phyloP scores from a whole-genome alignment of 306 rosid species.

The Sesbania bispinosa region DNA sequence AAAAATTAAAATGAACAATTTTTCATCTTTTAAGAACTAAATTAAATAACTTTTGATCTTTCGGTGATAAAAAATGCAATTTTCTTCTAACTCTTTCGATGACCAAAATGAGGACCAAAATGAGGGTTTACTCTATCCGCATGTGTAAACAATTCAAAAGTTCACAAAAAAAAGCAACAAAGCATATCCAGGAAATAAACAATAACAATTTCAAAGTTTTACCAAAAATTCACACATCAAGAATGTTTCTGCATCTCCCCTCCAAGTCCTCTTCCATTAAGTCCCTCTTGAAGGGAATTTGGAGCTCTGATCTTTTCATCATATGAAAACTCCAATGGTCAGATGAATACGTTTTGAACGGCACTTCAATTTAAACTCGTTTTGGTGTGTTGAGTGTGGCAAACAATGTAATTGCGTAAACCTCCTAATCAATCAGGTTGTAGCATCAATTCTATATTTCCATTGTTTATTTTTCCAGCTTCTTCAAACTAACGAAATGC shows the following conservation, averaged over 20 bases:
- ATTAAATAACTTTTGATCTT: too few relatives aligned
- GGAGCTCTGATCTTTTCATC: too few relatives aligned
- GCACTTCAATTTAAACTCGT: neutral
- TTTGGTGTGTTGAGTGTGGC: neutral
- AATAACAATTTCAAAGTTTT: neutral
- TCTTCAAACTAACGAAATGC: conserved; percentile 51
- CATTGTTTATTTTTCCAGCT: conserved; percentile 23
- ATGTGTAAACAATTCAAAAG: neutral
- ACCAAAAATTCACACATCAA: conserved; percentile 19
- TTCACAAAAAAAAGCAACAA: conserved; percentile 5
- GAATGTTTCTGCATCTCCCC: neutral
- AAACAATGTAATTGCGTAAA: neutral
- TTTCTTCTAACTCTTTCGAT: too few relatives aligned
- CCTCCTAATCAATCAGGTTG: neutral
- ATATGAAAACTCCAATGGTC: neutral
- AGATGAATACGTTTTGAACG: neutral
- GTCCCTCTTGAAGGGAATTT: neutral
- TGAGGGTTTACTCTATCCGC: too few relatives aligned
- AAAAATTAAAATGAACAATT: too few relatives aligned
- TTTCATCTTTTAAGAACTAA: too few relatives aligned
- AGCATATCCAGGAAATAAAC: neutral
- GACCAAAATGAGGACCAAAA: too few relatives aligned
- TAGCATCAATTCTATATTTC: neutral
- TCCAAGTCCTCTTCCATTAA: neutral
- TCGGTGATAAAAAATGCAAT: too few relatives aligned